A percentile compares a stretch with the other conserved stretches of the same genome.
Evolutionary conservation across 78 protist genomes (phyloP).

Genomic region (Chrysochromulina parva): DNA sequence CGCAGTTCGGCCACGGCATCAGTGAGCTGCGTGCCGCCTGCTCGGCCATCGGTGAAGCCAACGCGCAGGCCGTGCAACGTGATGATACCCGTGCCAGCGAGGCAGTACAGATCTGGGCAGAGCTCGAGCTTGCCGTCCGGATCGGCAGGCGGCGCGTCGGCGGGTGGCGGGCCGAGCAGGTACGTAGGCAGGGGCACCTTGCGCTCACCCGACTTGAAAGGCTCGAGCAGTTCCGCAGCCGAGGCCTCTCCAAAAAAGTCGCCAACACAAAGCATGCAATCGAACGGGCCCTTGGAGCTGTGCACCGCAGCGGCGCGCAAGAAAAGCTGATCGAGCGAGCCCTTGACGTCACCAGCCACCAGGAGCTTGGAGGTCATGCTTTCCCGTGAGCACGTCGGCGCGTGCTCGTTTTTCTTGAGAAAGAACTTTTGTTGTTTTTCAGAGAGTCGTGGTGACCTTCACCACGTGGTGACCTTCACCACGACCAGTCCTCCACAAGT

Average conservation of each 20-base stretch:
- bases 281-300: constrained; percentile 9
- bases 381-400: too few relatives aligned
- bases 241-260: background rate
- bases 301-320: background rate
- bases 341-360: background rate
- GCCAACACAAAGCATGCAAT: background rate
- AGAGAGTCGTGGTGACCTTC: too few relatives aligned
- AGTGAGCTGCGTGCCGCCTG: too few relatives aligned
- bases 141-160: too few relatives aligned
- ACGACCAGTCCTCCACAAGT: too few relatives aligned
- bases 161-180: background rate
- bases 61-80: background rate
- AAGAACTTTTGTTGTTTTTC: too few relatives aligned
- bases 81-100: background rate
- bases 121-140: background rate
- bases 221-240: background rate
- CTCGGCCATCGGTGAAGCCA: background rate
- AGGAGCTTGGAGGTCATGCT: background rate
- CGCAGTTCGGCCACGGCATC: background rate
- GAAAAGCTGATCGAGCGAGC: background rate
- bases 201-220: background rate
- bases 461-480: too few relatives aligned
- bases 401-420: too few relatives aligned
- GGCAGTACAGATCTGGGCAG: background rate
- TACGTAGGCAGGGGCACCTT: background rate